These are phyloP conservation scores for Xylaria sp. DNA, from an alignment of 2,329 filamentous ascomycete genomes.

Conservation along the genomic window DNA sequence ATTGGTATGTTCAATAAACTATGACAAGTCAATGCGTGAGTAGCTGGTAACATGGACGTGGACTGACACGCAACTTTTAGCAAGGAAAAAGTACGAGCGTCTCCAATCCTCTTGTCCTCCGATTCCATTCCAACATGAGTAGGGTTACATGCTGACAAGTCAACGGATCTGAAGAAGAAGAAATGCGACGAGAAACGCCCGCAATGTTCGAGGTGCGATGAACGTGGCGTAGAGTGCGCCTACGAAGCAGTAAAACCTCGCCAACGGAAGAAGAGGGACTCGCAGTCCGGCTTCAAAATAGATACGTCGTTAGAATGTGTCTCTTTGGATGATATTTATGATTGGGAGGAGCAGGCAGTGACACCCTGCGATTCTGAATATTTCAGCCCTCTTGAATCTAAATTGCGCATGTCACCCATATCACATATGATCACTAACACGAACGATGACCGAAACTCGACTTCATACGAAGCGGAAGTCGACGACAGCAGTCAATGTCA, in stretches of 20 bases:
- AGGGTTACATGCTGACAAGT: constrained; percentile 21
- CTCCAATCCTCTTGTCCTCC: constrained; percentile 10
- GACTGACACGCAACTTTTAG: constrained; percentile 49
- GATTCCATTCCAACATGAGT: neutral
- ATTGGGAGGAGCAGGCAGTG: constrained; percentile 41
- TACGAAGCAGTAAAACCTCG: constrained; percentile 62
- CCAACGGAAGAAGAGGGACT: constrained; percentile 55
- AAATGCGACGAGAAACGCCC: constrained; percentile 67
- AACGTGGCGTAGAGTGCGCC: constrained; percentile 60
- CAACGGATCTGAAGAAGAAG: constrained; percentile 59
- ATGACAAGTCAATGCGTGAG: constrained; percentile 5
- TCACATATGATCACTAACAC: constrained; percentile 25
- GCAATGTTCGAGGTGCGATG: constrained; percentile 61
- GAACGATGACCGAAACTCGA: constrained; percentile 11
- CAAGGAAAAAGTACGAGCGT: constrained; percentile 63
- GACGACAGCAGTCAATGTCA: constrained; percentile 34
- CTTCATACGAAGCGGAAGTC: constrained; percentile 27
- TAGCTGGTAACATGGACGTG: constrained; percentile 26
- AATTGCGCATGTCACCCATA: constrained; percentile 37
- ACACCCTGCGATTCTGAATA: constrained; percentile 40
- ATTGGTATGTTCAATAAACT: constrained; percentile 57
- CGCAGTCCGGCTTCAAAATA: constrained; percentile 39
- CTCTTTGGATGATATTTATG: constrained; percentile 33
- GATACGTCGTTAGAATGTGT: constrained; percentile 31
- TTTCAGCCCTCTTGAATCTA: constrained; percentile 41